phyloP scores from a whole-genome alignment of 495 filamentous ascomycete genomes.

The Aspergillus cavernicola region DNA sequence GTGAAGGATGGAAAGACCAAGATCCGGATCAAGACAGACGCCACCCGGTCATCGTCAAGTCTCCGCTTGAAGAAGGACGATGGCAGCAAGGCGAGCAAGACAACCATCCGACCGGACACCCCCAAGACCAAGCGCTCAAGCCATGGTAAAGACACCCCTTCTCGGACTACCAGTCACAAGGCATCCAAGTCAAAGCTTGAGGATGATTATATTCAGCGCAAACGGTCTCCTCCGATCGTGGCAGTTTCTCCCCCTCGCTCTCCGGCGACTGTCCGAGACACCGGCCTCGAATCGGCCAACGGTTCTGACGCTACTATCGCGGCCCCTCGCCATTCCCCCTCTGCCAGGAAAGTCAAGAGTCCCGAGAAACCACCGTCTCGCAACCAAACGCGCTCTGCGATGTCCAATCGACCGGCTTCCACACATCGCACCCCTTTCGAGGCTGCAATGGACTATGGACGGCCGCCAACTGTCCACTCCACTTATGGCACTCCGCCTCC shows the following conservation, averaged over 20 bases:
- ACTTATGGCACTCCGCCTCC: conserved; percentile 59
- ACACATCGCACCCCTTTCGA: conserved; percentile 29
- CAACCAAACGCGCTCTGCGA: conserved; percentile 36
- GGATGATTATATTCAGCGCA: conserved; percentile 31
- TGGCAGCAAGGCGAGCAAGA: conserved; percentile 36
- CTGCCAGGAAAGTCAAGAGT: conserved; percentile 36
- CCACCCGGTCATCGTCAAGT: conserved; percentile 41
- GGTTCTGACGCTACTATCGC: conserved; percentile 66
- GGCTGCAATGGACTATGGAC: conserved; percentile 37
- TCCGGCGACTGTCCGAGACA: conserved; percentile 36
- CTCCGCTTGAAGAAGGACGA: conserved; percentile 39
- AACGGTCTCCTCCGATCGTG: conserved; percentile 32
- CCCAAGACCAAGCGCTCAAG: conserved; percentile 37
- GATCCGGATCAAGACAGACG: conserved; percentile 40
- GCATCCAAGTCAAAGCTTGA: conserved; percentile 31
- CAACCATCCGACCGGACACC: conserved; percentile 34
- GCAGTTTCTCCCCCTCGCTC: conserved; percentile 34
- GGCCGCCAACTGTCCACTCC: conserved; percentile 34
- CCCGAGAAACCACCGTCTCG: conserved; percentile 41
- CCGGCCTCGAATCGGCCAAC: conserved; percentile 41
- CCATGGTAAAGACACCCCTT: conserved; percentile 28
- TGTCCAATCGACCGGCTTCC: conserved; percentile 28
- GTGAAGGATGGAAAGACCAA: conserved; percentile 33
- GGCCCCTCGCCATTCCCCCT: conserved; percentile 52
- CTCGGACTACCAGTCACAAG: conserved; percentile 34